Evolutionary conservation across 179 eudicot genomes (phyloP).

Genomic region (Corrigiola litoralis): DNA sequence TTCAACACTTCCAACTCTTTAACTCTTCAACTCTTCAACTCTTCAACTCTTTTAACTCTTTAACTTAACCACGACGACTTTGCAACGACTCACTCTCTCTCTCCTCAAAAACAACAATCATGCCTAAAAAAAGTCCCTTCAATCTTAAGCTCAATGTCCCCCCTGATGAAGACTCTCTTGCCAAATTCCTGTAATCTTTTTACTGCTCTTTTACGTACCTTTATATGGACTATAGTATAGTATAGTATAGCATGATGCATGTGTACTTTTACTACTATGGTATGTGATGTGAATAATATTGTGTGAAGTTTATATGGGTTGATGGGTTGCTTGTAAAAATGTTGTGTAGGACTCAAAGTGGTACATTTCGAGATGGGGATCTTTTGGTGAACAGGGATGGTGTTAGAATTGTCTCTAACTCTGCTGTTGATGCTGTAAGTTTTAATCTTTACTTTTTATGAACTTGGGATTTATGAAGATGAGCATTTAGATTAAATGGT

Average conservation of each 20-base stretch:
- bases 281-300: too few relatives aligned
- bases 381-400: slow-evolving; percentile 80
- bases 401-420: slow-evolving; percentile 69
- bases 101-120: not conserved
- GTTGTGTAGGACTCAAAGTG: slow-evolving; percentile 63
- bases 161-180: slow-evolving; percentile 60
- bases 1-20: too few relatives aligned
- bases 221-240: too few relatives aligned
- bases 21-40: too few relatives aligned
- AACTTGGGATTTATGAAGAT: too few relatives aligned
- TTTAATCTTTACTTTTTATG: not conserved
- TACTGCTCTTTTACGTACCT: not conserved
- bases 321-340: not conserved
- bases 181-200: slow-evolving; percentile 55
- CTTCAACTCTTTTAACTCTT: too few relatives aligned
- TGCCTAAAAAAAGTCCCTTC: slow-evolving; percentile 38
- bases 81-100: slow-evolving; percentile 29
- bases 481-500: too few relatives aligned
- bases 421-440: slow-evolving; percentile 51
- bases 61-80: slow-evolving; percentile 26
- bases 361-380: slow-evolving; percentile 93
- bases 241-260: too few relatives aligned
- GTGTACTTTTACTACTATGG: too few relatives aligned
- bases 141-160: slow-evolving; percentile 70
- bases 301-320: not conserved